Conservation (phyloP, 2,329 filamentous ascomycete genomes). For the Claviceps africana region DNA sequence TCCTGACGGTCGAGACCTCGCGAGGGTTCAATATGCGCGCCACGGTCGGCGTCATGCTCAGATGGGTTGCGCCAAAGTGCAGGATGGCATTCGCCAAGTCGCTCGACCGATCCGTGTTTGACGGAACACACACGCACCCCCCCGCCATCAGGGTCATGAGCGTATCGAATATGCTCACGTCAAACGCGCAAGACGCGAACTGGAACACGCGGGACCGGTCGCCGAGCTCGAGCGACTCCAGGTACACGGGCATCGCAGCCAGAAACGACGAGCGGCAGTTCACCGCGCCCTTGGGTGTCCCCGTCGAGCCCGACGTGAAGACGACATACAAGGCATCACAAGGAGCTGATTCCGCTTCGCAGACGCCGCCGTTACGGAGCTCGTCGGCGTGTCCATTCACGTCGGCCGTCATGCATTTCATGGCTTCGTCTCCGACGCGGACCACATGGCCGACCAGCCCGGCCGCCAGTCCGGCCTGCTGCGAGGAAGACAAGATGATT, state of each 20-base stretch:
- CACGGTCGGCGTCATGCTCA: conserved; percentile 7
- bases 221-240: background rate
- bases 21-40: conserved; percentile 1
- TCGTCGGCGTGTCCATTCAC: background rate
- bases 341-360: too few relatives aligned
- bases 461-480: background rate
- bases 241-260: background rate
- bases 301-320: background rate
- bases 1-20: conserved; percentile 1
- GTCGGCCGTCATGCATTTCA: background rate
- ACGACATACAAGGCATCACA: background rate
- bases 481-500: background rate
- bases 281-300: background rate
- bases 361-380: too few relatives aligned
- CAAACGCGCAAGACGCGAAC: conserved; percentile 11
- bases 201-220: conserved; percentile 2
- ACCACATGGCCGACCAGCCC: background rate
- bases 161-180: conserved; percentile 9
- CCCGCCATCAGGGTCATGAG: conserved; percentile 9
- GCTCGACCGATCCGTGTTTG: conserved; percentile 8
- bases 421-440: background rate
- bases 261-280: background rate
- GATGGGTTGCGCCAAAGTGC: background rate
- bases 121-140: conserved; percentile 10
- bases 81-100: conserved; percentile 8